Base-by-base conservation (phyloP, 1,284 basidiomycete genomes). In the Trametes pubescens region DNA sequence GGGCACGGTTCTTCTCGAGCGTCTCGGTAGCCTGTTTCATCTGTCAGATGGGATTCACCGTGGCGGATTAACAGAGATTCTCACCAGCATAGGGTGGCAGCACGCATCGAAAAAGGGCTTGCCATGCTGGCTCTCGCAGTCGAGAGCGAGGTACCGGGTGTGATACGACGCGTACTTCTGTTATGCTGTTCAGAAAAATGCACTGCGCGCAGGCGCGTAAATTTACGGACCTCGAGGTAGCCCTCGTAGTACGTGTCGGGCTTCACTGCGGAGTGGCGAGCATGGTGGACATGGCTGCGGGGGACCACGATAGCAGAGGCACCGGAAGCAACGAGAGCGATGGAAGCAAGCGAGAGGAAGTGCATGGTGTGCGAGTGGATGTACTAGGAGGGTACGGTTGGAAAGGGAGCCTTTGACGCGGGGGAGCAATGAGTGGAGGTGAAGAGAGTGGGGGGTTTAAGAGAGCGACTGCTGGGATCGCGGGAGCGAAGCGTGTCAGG, bases 21-120 rank as follows among this genome's bases (percentile, higher is more conserved):
- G 78, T 82, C 78, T 89, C 78, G 54, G 74, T 82, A 38, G 83
- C 78, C 83, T 83, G 65, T 35, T 61, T 59, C 8, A 56, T 34
- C 53, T 29, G 26, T 63, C n/a, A 64, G 38, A 59, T 26, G 29
- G 8, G 29, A 32, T 32, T 32, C 4, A 8, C 29, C 4, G 29
- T 32, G 53, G 32, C 38, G 16, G 46, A 38, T 37, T 21, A 5
- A 51, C 32, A 16, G 38, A n/a, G 40, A 43, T 34, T 59, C 80
- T 43, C 70, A 86, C 86, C 67, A 84, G 74, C 63, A 80, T 70
- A 34, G 86, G 86, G 73, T 82, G 82, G 78, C 86, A 89, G 76
- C 86, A 88, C 38, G 75, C 71, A 59, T 86, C 80, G 74, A 90
- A 92, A 82, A 92, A 94, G 24, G 76, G 51, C n/a, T 84, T 85